Percentiles rank a stretch among this genome's conserved stretches.
These are phyloP conservation scores for Pythium scleroteichum DNA, from an alignment of 352 stramenopile species.

Conservation along the genomic window DNA sequence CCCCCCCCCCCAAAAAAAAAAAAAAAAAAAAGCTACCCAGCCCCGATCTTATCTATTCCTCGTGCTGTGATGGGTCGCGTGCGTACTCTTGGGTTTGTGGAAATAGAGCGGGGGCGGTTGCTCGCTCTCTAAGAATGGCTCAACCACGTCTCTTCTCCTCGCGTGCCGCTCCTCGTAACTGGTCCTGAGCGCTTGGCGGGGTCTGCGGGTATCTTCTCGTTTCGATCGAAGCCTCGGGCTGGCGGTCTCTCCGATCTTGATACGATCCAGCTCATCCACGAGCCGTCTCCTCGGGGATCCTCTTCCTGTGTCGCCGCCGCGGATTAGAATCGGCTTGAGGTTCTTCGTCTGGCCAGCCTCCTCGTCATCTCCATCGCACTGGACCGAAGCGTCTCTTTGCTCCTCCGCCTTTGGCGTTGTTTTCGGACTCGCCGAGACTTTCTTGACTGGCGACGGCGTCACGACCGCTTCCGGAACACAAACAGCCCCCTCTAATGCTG, in stretches of 20 bases:
- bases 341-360: neutral
- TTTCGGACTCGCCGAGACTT: neutral
- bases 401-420: neutral
- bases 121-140: constrained; percentile 5
- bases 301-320: neutral
- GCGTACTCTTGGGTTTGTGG: constrained; percentile 12
- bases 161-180: neutral
- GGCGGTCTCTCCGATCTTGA: neutral
- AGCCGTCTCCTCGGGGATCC: neutral
- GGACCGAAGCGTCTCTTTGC: constrained; percentile 5
- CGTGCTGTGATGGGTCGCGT: neutral
- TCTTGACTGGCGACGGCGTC: too few species aligned
- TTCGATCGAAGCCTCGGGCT: neutral
- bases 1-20: too few species aligned
- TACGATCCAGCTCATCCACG: constrained; percentile 18
- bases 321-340: constrained; percentile 19
- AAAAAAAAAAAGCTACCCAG: neutral
- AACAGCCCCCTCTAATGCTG: neutral
- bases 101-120: constrained; percentile 23
- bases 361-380: constrained; percentile 10
- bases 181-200: neutral
- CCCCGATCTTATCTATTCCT: neutral
- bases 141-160: neutral
- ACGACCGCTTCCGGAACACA: neutral
- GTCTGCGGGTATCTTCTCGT: neutral